A percentile compares a stretch with the other conserved stretches of the same genome.
These are phyloP conservation scores for Trypanosoma lewisi DNA, from an alignment of 208 protist genomes.

Conservation along the genomic window DNA sequence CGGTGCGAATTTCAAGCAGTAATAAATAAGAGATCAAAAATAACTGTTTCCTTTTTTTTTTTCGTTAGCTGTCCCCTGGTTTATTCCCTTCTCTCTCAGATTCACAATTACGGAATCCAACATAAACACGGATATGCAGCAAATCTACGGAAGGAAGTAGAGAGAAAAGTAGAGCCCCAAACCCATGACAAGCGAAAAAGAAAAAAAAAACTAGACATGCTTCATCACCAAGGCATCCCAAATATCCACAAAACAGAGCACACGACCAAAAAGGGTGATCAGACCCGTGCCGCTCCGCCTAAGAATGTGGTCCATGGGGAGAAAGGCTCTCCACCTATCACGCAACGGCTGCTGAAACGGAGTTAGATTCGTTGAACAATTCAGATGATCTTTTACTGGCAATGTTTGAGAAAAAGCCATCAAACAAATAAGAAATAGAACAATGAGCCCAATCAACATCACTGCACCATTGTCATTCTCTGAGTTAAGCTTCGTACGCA, in stretches of 20 bases:
- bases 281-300: conserved; percentile 16
- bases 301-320: conserved; percentile 25
- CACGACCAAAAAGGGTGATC: conserved; percentile 19
- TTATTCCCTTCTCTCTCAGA: no score
- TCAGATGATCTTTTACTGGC: conserved; percentile 3
- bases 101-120: no score
- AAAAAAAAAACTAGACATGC: conserved; percentile 15
- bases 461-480: conserved; percentile 1
- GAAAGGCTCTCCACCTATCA: conserved; percentile 13
- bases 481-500: background rate
- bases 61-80: no score
- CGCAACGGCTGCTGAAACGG: conserved; percentile 25
- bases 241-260: conserved; percentile 32
- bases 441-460: conserved; percentile 9
- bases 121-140: no score
- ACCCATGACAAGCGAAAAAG: background rate
- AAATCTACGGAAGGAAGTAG: no score
- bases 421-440: conserved; percentile 21
- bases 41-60: no score
- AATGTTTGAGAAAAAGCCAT: conserved; percentile 2
- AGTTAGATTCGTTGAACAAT: conserved; percentile 7
- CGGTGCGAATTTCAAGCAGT: background rate
- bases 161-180: no score
- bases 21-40: no score
- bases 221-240: conserved; percentile 28